Conservation (phyloP, 2,329 filamentous ascomycete genomes). For the Botrytis fragariae region DNA sequence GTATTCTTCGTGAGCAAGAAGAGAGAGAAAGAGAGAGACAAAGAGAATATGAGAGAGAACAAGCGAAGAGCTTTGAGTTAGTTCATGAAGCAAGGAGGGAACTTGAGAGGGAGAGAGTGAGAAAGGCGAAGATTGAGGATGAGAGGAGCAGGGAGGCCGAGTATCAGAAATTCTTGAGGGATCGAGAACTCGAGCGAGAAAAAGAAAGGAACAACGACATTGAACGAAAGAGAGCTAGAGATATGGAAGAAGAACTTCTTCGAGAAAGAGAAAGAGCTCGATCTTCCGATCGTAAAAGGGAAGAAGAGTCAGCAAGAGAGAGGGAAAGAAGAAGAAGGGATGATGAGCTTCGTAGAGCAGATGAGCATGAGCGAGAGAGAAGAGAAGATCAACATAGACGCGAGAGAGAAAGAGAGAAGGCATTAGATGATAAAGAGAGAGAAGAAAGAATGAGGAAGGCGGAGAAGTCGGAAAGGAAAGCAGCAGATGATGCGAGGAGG, state of each 20-base stretch:
- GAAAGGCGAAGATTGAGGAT: constrained; percentile 1
- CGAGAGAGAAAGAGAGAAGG: constrained; percentile 10
- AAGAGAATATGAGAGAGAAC: constrained; percentile 1
- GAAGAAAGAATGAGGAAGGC: constrained; percentile 14
- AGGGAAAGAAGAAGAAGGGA: constrained; percentile 5
- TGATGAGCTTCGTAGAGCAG: neutral
- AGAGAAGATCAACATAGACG: neutral
- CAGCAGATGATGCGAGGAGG: constrained; percentile 19
- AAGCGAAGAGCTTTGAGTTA: neutral
- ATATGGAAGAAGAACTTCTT: neutral
- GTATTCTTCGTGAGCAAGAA: constrained; percentile 16
- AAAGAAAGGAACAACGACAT: neutral
- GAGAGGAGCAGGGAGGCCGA: neutral
- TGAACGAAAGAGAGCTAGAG: neutral
- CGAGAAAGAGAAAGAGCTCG: neutral
- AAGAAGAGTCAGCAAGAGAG: neutral
- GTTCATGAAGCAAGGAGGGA: constrained; percentile 7
- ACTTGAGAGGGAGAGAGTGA: constrained; percentile 10
- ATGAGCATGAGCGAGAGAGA: neutral
- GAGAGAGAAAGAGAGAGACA: constrained; percentile 2
- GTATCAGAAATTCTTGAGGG: neutral
- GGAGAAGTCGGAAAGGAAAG: constrained; percentile 20
- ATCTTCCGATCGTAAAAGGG: neutral
- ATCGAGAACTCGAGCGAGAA: constrained; percentile 5
- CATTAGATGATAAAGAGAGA: neutral